Evolutionary conservation across 768 basidiomycete genomes (phyloP), one percentile per base, ranked within the genome.

Genomic region (Lactarius psammicola): DNA sequence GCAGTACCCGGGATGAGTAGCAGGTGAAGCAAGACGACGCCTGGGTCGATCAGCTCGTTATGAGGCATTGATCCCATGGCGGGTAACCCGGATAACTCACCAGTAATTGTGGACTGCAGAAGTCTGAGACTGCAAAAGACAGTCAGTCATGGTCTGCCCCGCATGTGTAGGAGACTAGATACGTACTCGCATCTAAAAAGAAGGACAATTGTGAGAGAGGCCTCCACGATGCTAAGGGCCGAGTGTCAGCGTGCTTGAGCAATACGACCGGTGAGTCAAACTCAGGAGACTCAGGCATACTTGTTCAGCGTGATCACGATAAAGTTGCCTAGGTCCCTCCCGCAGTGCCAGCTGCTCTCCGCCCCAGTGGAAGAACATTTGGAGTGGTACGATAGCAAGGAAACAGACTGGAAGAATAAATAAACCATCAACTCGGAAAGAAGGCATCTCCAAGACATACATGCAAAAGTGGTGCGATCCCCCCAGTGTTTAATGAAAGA

Each of bases 21-120:
- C 1, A 90, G 79, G 73, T 89, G 89, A 10, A 92, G 79, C 23
- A 92, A 75, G 7, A 90, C 80, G 10, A 92, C 89, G 20, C 89
- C 87, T 85, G 64, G 8, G 30, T 36, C 40, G 31, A 31, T 4
- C 18, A 3, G n/a, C n/a, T n/a, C n/a, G n/a, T n/a, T n/a, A 36
- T 26, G 30, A 18, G 56, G 15, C 9, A 23, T 60, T 15, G 40
- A 18, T 31, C 8, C 17, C 17, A 15, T 20, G 51, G 4, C 18
- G n/a, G 42, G 46, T 15, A 56, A 60, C 11, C 46, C 76, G 23
- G 36, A 33, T 11, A 9, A 58, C 61, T 36, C 63, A 84, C 87
- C 89, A 46, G 85, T 79, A 51, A 90, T 84, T 0, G 88, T 90
- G 0, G 87, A 83, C 71, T 91, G 89, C 49, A 90, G 73, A 4